A percentile compares a stretch with the other conserved stretches of the same genome.
Evolutionary conservation across 345 rosid genomes (phyloP).

Genomic region (Moricandia moricandioides): DNA sequence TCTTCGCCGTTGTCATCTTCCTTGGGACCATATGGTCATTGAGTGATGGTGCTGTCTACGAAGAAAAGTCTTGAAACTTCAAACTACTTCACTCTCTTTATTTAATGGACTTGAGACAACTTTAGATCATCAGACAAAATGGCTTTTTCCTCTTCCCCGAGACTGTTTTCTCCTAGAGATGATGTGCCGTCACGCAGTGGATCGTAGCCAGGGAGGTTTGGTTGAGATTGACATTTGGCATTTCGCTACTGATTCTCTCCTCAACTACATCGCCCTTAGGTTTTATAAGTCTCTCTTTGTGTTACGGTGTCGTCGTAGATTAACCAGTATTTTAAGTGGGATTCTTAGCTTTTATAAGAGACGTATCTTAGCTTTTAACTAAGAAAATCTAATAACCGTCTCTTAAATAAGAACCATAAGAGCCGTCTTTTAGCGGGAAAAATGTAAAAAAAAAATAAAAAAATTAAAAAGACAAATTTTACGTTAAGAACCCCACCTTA

Average conservation of each 20-base stretch:
- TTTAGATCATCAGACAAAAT: not conserved
- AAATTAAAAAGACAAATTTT: too few relatives aligned
- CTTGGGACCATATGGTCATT: not conserved
- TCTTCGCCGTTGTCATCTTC: not conserved
- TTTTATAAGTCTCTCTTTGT: not conserved
- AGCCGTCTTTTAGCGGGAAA: too few relatives aligned
- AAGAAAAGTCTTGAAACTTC: not conserved
- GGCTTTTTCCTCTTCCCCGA: not conserved
- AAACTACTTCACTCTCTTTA: not conserved
- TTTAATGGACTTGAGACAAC: not conserved
- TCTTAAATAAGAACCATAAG: too few relatives aligned
- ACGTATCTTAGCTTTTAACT: too few relatives aligned
- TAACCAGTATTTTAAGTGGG: too few relatives aligned
- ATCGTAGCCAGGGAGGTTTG: constrained; percentile 53
- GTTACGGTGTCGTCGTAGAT: too few relatives aligned
- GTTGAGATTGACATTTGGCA: constrained; percentile 40
- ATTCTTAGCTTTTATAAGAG: too few relatives aligned
- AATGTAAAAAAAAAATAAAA: too few relatives aligned
- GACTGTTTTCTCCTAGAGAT: not conserved
- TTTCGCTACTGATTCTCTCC: constrained; percentile 46
- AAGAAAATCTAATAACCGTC: too few relatives aligned
- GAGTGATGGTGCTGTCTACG: not conserved
- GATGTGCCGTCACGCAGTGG: constrained; percentile 52
- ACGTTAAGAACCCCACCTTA: too few relatives aligned
- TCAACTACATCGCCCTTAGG: constrained; percentile 48